These are phyloP conservation scores for Lojkania enalia DNA, from an alignment of 2,329 filamentous ascomycete genomes.

Conservation along the genomic window DNA sequence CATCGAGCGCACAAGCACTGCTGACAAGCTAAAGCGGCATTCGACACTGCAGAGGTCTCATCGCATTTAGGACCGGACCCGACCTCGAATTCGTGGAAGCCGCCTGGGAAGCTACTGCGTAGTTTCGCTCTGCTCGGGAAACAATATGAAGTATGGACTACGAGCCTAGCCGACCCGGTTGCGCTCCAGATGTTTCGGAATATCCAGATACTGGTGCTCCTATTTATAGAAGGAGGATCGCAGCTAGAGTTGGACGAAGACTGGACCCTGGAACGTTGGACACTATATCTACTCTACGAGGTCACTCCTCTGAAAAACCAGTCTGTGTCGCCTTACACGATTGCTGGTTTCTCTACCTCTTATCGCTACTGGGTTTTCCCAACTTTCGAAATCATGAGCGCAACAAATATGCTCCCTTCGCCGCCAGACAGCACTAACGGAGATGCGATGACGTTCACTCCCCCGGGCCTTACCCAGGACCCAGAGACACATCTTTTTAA, in stretches of 20 bases:
- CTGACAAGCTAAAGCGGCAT: conserved; percentile 59
- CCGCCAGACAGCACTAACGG: conserved; percentile 33
- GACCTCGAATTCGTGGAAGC: conserved; percentile 56
- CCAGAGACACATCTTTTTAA: conserved; percentile 35
- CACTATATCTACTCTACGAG: conserved; percentile 74
- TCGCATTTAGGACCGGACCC: conserved; percentile 19
- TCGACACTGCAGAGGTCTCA: conserved; percentile 56
- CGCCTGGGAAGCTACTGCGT: conserved; percentile 74
- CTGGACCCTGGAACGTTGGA: conserved; percentile 80
- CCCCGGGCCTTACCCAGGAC: conserved; percentile 31
- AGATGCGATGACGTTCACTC: conserved; percentile 46
- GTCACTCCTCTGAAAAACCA: conserved; percentile 36
- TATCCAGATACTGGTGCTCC: conserved; percentile 78
- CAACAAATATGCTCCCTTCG: conserved; percentile 39
- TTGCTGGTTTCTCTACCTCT: conserved; percentile 87
- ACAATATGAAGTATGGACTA: conserved; percentile 83
- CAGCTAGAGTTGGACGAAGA: conserved; percentile 71
- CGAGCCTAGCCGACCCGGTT: conserved; percentile 69
- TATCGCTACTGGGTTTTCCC: conserved; percentile 79
- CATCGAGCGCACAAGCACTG: conserved; percentile 2
- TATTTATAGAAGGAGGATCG: conserved; percentile 93
- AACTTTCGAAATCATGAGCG: conserved; percentile 46
- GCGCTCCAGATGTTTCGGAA: conserved; percentile 75
- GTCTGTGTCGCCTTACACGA: conserved; percentile 60
- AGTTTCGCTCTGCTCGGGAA: conserved; percentile 64